These are phyloP conservation scores for Rhodosporidiobolus odoratus DNA, from an alignment of 768 basidiomycete genomes.

Conservation along the genomic window DNA sequence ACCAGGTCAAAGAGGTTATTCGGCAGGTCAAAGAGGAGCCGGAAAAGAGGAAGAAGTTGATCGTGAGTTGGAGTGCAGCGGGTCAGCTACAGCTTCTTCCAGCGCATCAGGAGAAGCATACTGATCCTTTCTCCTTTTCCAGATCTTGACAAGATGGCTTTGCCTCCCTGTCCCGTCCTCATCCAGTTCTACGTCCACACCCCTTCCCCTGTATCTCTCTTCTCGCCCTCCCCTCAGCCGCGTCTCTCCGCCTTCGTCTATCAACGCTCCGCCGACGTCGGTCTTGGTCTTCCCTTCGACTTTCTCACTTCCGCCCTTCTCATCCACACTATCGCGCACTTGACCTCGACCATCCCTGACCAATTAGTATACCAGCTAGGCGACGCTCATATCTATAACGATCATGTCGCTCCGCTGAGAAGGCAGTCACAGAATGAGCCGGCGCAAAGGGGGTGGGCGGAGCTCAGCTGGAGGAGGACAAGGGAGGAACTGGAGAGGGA, in stretches of 20 bases:
- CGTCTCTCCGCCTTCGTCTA: constrained; percentile 93
- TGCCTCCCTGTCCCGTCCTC: constrained; percentile 96
- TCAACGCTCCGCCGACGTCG: constrained; percentile 93
- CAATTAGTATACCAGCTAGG: constrained; percentile 92
- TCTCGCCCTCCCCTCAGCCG: constrained; percentile 54
- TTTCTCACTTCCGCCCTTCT: constrained; percentile 96
- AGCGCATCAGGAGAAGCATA: neutral
- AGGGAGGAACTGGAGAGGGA: constrained; percentile 49
- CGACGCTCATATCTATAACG: constrained; percentile 90
- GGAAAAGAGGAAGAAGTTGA: constrained; percentile 83
- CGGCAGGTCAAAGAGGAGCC: constrained; percentile 85
- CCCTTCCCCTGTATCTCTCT: too few relatives aligned
- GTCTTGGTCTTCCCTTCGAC: constrained; percentile 91
- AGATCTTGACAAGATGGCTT: constrained; percentile 91
- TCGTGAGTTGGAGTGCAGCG: constrained; percentile 95
- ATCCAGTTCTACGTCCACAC: constrained; percentile 97
- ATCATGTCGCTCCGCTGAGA: constrained; percentile 78
- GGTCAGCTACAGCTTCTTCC: constrained; percentile 53
- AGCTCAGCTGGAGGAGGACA: constrained; percentile 63
- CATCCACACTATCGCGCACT: constrained; percentile 89
- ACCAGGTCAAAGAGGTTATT: constrained; percentile 84
- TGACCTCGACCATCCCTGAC: constrained; percentile 75
- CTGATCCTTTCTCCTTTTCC: neutral
- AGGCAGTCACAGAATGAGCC: constrained; percentile 57
- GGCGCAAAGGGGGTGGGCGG: constrained; percentile 75